Base-by-base conservation (phyloP, 495 filamentous ascomycete genomes). In the Gamarada debralockiae region DNA sequence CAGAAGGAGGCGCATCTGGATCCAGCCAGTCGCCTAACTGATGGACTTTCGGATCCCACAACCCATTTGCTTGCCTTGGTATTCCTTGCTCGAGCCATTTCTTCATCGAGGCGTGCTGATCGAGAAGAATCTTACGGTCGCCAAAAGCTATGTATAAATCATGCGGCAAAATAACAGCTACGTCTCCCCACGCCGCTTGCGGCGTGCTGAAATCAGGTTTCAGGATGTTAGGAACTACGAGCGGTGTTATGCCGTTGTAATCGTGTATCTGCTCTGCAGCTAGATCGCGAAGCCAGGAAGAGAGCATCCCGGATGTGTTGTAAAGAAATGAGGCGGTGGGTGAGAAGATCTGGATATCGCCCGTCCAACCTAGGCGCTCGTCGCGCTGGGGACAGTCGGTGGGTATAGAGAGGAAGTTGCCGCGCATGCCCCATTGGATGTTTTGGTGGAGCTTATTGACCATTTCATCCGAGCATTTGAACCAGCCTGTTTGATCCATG, bases 361-460 rank as follows among this genome's bases (percentile, higher is more conserved):
- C 78, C 0, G 78, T 80, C 78, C 77, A 82, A 0, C 78, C 78
- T 9, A 82, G 52, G 3, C 77, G 66, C 54, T 82, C 78, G 45
- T 82, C 78, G 31, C 78, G 68, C 50, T 78, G 75, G 0, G 77
- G 77, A 51, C 77, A 81, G 48, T 82, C 78, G 0, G 73, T 82
- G 2, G 77, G 78, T 0, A 81, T 62, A 17, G 60, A 65, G 47
- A 82, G 63, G 43, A 82, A 82, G 42, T 81, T 82, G 0, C 76
- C 73, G 3, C 69, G 67, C 73, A 80, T 77, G 8, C 70, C 68
- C 78, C 77, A 79, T 24, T 65, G 44, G 3, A 76, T 65, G 45
- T 82, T 82, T 5, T 67, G 41, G 34, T 78, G 70, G 1, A 82
- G 64, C 47, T 73, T 60, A 37, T 77, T 82, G 13, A 82, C 52